Conservation (phyloP, 2,329 filamentous ascomycete species). For the Aureobasidium sp. region DNA sequence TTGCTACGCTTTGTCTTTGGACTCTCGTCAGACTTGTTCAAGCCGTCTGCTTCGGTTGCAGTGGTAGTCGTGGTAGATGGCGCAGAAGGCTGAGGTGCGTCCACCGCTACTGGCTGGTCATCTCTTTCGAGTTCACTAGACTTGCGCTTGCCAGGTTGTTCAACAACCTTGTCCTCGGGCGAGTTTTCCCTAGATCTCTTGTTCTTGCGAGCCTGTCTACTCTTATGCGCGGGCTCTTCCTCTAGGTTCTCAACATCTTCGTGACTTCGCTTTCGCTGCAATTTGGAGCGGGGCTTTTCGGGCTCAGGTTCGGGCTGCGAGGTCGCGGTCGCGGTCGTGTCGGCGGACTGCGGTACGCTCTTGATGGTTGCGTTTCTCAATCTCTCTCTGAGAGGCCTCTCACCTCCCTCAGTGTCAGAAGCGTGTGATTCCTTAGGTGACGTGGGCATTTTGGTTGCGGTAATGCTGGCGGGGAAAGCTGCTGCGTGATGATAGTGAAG, state of each 20-base stretch:
- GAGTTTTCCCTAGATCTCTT: conserved; percentile 41
- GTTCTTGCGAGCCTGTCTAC: conserved; percentile 37
- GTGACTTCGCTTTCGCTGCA: conserved; percentile 38
- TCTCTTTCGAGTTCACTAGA: conserved; percentile 18
- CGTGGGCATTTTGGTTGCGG: conserved; percentile 18
- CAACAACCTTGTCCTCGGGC: conserved; percentile 23
- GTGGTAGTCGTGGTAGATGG: conserved; percentile 10
- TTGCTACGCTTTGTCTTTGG: conserved; percentile 43
- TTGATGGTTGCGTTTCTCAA: conserved; percentile 52
- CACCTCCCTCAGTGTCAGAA: conserved; percentile 39
- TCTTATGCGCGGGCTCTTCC: conserved; percentile 24
- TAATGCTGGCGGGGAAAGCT: neutral
- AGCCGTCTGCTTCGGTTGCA: conserved; percentile 11
- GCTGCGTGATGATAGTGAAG: neutral
- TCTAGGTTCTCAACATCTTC: conserved; percentile 30
- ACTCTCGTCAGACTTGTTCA: conserved; percentile 26
- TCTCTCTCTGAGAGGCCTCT: conserved; percentile 52
- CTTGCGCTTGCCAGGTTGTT: conserved; percentile 25
- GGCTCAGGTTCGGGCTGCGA: neutral
- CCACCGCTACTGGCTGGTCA: neutral
- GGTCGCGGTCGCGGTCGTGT: neutral
- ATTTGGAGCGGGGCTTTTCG: conserved; percentile 21
- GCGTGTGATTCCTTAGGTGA: conserved; percentile 17
- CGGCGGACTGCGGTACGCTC: conserved; percentile 15
- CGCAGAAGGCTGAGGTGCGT: conserved; percentile 10